Conservation (phyloP, 2,329 filamentous ascomycete species). For the Fusarium liriodendri region DNA sequence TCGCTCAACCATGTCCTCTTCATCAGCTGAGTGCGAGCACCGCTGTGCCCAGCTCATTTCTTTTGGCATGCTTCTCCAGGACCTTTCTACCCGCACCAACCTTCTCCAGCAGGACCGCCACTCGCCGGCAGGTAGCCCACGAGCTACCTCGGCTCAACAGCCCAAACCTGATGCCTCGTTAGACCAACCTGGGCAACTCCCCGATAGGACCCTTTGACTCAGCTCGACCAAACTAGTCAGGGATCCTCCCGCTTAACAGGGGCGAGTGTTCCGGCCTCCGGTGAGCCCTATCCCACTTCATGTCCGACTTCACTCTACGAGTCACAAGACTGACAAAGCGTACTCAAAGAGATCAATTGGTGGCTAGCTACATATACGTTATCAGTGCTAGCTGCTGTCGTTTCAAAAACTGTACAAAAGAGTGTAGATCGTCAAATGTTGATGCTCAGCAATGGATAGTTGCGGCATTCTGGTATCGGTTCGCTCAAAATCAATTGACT, state of each 20-base stretch:
- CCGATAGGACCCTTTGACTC: slow-evolving; percentile 17
- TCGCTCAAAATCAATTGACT: slow-evolving; percentile 35
- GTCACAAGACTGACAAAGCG: not conserved
- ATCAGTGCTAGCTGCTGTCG: slow-evolving; percentile 31
- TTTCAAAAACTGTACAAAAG: slow-evolving; percentile 31
- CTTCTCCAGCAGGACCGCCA: slow-evolving; percentile 26
- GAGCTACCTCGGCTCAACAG: slow-evolving; percentile 9
- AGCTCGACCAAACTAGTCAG: not conserved
- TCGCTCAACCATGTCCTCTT: slow-evolving; percentile 31
- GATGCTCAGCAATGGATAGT: slow-evolving; percentile 14
- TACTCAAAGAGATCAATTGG: slow-evolving; percentile 39
- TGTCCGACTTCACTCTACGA: not conserved
- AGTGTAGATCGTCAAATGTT: slow-evolving; percentile 41
- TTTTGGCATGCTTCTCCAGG: slow-evolving; percentile 51
- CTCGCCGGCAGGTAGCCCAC: not conserved
- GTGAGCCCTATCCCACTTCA: not conserved
- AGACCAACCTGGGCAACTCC: slow-evolving; percentile 19
- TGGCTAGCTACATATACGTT: slow-evolving; percentile 22
- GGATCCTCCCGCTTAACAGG: not conserved
- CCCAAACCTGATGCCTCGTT: slow-evolving; percentile 22
- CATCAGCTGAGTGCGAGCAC: slow-evolving; percentile 43
- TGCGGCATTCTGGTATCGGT: slow-evolving; percentile 32
- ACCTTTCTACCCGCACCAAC: slow-evolving; percentile 46
- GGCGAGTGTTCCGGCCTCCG: not conserved
- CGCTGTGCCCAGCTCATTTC: slow-evolving; percentile 51